These are phyloP conservation scores for Flaveria trinervia DNA, from an alignment of 129 eudicot species.

Conservation along the genomic window DNA sequence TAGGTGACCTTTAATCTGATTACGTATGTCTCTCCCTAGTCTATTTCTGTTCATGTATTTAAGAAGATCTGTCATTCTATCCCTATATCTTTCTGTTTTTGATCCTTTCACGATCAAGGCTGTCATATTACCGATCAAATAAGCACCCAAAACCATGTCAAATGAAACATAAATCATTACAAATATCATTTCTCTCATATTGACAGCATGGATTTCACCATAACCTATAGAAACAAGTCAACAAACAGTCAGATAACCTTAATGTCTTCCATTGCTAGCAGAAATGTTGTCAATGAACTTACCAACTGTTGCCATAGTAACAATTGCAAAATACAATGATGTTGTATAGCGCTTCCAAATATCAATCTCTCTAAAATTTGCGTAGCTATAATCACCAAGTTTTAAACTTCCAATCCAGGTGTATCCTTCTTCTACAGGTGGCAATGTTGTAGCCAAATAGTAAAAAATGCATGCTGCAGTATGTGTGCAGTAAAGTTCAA, in stretches of 20 bases:
- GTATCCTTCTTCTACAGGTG: slow-evolving; percentile 83
- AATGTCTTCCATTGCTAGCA: not conserved
- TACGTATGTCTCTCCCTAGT: slow-evolving; percentile 73
- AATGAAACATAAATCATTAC: slow-evolving; percentile 86
- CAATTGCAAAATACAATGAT: slow-evolving; percentile 84
- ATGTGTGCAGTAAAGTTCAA: slow-evolving; percentile 93
- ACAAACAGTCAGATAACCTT: slow-evolving; percentile 16
- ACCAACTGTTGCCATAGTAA: slow-evolving; percentile 99
- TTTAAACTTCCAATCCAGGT: slow-evolving; percentile 95
- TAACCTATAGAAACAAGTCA: slow-evolving; percentile 57
- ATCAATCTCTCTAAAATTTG: slow-evolving; percentile 82
- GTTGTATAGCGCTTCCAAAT: slow-evolving; percentile 77
- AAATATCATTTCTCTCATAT: slow-evolving; percentile 93
- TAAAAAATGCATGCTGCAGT: slow-evolving; percentile 98
- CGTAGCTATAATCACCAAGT: slow-evolving; percentile 79
- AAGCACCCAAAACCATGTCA: slow-evolving; percentile 93
- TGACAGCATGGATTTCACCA: slow-evolving; percentile 97
- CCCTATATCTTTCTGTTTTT: slow-evolving; percentile 91
- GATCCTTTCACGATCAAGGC: slow-evolving; percentile 95
- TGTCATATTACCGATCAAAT: slow-evolving; percentile 99
- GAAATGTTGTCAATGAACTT: slow-evolving; percentile 32
- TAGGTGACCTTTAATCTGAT: slow-evolving; percentile 87
- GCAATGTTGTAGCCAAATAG: slow-evolving; percentile 86
- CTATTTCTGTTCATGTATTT: slow-evolving; percentile 91
- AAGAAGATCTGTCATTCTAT: slow-evolving; percentile 85